Conservation (phyloP, 1,284 basidiomycete genomes). For the Cutaneotrichosporon cavernicola region DNA sequence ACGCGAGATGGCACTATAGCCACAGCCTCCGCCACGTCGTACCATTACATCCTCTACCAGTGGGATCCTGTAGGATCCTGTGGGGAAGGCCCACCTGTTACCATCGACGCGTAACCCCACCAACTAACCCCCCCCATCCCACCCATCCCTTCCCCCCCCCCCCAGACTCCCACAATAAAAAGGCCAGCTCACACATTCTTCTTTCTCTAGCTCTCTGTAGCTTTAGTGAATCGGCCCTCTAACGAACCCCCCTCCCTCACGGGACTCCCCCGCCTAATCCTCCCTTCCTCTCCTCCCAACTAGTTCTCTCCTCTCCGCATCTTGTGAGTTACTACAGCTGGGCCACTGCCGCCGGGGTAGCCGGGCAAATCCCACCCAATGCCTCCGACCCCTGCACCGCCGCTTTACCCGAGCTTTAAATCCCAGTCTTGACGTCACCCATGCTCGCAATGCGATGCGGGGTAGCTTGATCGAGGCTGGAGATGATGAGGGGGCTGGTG, state of each 20-base stretch:
- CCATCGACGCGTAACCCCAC: background rate
- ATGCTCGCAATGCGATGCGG: background rate
- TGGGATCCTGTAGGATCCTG: background rate
- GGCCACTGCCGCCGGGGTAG: conserved; percentile 13
- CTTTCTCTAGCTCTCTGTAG: conserved; percentile 25
- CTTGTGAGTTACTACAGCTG: conserved; percentile 13
- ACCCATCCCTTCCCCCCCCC: background rate
- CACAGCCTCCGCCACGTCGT: background rate
- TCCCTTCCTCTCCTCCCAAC: conserved; percentile 6
- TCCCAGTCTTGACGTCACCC: background rate
- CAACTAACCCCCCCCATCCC: background rate
- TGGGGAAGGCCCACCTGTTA: background rate
- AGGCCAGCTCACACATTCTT: background rate
- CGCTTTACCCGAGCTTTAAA: background rate
- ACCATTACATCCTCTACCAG: too few relatives aligned
- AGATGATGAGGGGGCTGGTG: too few relatives aligned
- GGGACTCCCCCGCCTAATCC: conserved; percentile 14
- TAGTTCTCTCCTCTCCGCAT: conserved; percentile 7
- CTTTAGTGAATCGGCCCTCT: conserved; percentile 23
- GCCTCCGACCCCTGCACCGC: conserved; percentile 8
- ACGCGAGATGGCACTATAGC: background rate
- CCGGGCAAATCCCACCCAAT: conserved; percentile 12
- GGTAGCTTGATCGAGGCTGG: background rate
- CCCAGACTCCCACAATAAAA: conserved; percentile 1
- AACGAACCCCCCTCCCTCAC: conserved; percentile 12